phyloP scores from a whole-genome alignment of 768 basidiomycete genomes.

The Coprinopsis marcescibilis region DNA sequence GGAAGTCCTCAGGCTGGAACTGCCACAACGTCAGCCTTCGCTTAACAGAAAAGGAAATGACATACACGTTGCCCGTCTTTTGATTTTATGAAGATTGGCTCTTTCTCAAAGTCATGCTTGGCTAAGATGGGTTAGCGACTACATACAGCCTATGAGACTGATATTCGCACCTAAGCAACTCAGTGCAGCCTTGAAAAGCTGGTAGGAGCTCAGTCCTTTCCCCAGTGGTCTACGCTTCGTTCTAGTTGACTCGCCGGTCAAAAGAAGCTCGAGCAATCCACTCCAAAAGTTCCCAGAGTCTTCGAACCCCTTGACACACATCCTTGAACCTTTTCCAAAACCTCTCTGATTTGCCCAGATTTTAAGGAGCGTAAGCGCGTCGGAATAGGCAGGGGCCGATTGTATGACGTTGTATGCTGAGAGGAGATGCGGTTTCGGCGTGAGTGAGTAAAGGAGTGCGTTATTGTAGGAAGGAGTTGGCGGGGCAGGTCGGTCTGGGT shows the following conservation, averaged over 20 bases:
- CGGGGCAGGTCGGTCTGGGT: constrained; percentile 17
- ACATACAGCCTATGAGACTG: too few relatives aligned
- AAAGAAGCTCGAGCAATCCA: constrained; percentile 50
- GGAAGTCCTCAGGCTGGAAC: constrained; percentile 59
- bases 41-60: neutral
- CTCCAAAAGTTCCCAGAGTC: constrained; percentile 65
- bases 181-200: constrained; percentile 78
- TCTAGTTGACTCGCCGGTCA: constrained; percentile 59
- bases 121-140: too few relatives aligned
- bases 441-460: constrained; percentile 49
- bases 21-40: constrained; percentile 19
- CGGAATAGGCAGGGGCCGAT: constrained; percentile 55
- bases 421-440: constrained; percentile 48
- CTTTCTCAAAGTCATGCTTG: constrained; percentile 58
- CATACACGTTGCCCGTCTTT: constrained; percentile 50
- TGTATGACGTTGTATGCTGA: constrained; percentile 48
- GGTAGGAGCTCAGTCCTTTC: constrained; percentile 82
- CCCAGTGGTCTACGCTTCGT: constrained; percentile 58
- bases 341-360: constrained; percentile 91
- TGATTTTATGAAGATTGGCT: constrained; percentile 55
- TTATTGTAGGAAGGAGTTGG: constrained; percentile 82
- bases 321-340: constrained; percentile 50
- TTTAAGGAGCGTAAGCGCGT: constrained; percentile 74
- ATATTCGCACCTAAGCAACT: too few relatives aligned
- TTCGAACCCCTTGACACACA: constrained; percentile 68